Percentiles rank a stretch among this genome's conserved stretches.
These are phyloP conservation scores for Borovskyia barvae DNA, from an alignment of 208 protist species.

Conservation along the genomic window DNA sequence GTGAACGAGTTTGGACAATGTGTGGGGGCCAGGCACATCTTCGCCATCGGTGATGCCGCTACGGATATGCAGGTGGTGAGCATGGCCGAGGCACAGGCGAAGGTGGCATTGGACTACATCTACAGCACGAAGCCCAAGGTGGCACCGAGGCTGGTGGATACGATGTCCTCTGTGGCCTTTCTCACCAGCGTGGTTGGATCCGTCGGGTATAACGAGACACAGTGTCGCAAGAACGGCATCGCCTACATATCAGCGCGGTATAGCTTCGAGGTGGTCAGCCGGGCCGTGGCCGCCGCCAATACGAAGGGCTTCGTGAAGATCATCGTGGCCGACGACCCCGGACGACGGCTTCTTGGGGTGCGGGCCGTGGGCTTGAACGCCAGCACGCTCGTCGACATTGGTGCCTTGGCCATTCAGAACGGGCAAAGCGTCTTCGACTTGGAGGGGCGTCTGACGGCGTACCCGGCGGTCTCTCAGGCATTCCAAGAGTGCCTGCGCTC, in stretches of 20 bases:
- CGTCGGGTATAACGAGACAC: conserved; percentile 70
- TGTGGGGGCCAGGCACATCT: conserved; percentile 42
- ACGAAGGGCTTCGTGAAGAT: conserved; percentile 83
- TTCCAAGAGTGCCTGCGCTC: conserved; percentile 82
- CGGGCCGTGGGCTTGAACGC: conserved; percentile 62
- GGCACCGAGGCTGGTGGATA: conserved; percentile 19
- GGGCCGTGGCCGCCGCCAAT: conserved; percentile 59
- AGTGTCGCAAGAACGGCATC: conserved; percentile 54
- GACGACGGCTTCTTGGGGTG: conserved; percentile 59
- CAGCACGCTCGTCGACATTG: conserved; percentile 72
- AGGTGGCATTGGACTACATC: conserved; percentile 67
- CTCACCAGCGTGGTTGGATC: conserved; percentile 49
- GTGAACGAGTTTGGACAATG: conserved; percentile 56
- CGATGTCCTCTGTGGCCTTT: conserved; percentile 51
- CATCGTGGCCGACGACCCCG: conserved; percentile 58
- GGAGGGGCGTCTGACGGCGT: conserved; percentile 63
- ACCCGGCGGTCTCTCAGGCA: conserved; percentile 76
- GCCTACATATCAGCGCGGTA: conserved; percentile 58
- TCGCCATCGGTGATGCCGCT: conserved; percentile 65
- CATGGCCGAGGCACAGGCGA: conserved; percentile 59
- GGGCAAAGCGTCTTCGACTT: conserved; percentile 61
- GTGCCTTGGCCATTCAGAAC: conserved; percentile 58
- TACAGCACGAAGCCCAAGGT: conserved; percentile 33
- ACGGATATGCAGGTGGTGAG: conserved; percentile 51
- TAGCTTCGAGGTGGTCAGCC: conserved; percentile 69